Percentiles rank a stretch among this genome's conserved stretches.
These are phyloP conservation scores for Blastocystis sp. DNA, from an alignment of 352 stramenopile genomes.

Conservation along the genomic window DNA sequence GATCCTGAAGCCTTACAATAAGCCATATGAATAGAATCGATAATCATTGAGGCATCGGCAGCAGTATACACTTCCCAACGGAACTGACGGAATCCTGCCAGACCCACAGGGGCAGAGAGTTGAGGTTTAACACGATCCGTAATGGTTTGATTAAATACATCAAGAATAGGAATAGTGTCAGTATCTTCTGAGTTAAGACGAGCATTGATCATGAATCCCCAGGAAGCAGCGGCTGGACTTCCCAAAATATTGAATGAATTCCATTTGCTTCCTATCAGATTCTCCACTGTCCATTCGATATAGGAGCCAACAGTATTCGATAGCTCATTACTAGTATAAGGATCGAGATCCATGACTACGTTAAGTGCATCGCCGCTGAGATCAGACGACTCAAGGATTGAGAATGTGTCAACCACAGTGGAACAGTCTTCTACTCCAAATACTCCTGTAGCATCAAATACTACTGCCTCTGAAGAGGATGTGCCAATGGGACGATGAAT, in stretches of 20 bases:
- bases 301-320: not conserved
- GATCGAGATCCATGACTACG: not conserved
- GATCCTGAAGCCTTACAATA: slow-evolving; percentile 44
- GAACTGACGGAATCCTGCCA: not conserved
- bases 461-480: not conserved
- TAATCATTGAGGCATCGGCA: too few relatives aligned
- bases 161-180: not conserved
- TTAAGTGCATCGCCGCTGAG: not conserved
- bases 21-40: not conserved
- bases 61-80: not conserved
- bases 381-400: not conserved
- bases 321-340: not conserved
- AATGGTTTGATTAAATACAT: not conserved
- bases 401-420: not conserved
- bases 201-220: not conserved
- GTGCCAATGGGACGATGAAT: not conserved
- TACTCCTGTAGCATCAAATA: slow-evolving; percentile 28
- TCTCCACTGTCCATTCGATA: slow-evolving; percentile 10
- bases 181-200: not conserved
- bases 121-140: not conserved
- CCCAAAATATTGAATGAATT: not conserved
- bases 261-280: slow-evolving; percentile 14
- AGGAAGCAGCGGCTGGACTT: not conserved
- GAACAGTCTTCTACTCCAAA: slow-evolving; percentile 29
- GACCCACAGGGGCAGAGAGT: not conserved